A percentile compares a stretch with the other conserved stretches of the same genome.
Conservation (phyloP, 805 yeast species). For the Metschnikowia cerradonensis region DNA sequence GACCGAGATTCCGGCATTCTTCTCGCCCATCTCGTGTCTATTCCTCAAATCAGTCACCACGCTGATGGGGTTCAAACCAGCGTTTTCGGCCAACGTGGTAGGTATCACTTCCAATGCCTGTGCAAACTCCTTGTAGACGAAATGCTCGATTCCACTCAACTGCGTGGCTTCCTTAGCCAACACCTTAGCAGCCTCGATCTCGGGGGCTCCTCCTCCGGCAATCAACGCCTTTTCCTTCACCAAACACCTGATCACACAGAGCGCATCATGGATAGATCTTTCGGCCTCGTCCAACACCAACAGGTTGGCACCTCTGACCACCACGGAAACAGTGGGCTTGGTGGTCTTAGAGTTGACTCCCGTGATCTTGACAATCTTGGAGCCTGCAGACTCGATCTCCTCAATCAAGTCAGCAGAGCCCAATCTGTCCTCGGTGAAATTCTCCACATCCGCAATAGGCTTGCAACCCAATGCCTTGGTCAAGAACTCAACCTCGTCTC, state of each 20-base stretch:
- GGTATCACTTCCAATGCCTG: slow-evolving; percentile 90
- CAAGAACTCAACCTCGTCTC: slow-evolving; percentile 94
- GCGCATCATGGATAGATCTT: slow-evolving; percentile 94
- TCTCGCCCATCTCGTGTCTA: slow-evolving; percentile 87
- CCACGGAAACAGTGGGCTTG: slow-evolving; percentile 75
- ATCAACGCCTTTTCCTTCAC: slow-evolving; percentile 85
- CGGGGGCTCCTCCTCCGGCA: slow-evolving; percentile 99
- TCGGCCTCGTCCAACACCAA: slow-evolving; percentile 93
- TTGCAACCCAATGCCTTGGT: slow-evolving; percentile 83
- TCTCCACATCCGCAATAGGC: slow-evolving; percentile 93
- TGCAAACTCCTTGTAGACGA: slow-evolving; percentile 89
- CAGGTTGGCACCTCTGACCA: slow-evolving; percentile 92
- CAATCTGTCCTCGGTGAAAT: slow-evolving; percentile 87
- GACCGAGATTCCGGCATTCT: slow-evolving; percentile 92
- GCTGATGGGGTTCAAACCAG: slow-evolving; percentile 86
- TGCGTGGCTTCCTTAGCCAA: slow-evolving; percentile 67
- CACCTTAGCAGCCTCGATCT: slow-evolving; percentile 78
- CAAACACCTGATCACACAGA: slow-evolving; percentile 86
- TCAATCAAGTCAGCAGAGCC: slow-evolving; percentile 91
- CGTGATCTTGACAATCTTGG: slow-evolving; percentile 82
- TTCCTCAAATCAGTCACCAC: slow-evolving; percentile 90
- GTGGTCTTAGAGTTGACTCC: slow-evolving; percentile 59
- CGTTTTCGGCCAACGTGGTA: slow-evolving; percentile 90
- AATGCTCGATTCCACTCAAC: slow-evolving; percentile 81
- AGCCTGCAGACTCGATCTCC: slow-evolving; percentile 84